These are phyloP conservation scores for Exophiala sp. DNA, from an alignment of 2,329 filamentous ascomycete species.

Conservation along the genomic window DNA sequence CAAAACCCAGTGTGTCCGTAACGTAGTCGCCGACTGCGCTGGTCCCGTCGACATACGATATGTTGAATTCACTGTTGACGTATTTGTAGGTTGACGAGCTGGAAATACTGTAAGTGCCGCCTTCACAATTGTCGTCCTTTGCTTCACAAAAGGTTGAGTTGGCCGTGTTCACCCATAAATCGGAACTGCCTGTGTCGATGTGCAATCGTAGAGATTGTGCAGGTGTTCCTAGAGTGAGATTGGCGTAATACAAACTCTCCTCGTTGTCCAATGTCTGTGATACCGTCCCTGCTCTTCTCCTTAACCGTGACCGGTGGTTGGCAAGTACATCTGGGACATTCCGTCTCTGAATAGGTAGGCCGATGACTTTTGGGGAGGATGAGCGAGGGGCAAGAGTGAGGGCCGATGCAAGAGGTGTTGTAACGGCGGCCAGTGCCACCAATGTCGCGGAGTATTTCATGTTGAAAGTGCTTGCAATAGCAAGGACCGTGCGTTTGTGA, in stretches of 20 bases:
- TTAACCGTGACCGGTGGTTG: conserved; percentile 20
- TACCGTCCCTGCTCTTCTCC: conserved; percentile 20
- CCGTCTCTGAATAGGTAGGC: conserved; percentile 23
- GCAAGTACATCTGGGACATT: conserved; percentile 17
- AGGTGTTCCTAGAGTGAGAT: conserved; percentile 56
- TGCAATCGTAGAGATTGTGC: conserved; percentile 53
- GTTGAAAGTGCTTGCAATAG: neutral
- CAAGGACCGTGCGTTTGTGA: neutral
- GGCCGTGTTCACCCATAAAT: conserved; percentile 64
- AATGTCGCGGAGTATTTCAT: conserved; percentile 16
- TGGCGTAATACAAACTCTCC: conserved; percentile 48
- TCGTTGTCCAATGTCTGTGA: conserved; percentile 26
- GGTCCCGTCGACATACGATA: conserved; percentile 80
- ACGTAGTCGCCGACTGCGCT: conserved; percentile 76
- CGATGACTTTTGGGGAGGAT: conserved; percentile 23
- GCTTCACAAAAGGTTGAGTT: conserved; percentile 58
- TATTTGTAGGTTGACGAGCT: conserved; percentile 72
- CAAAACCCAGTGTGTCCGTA: conserved; percentile 61
- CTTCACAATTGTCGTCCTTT: conserved; percentile 51
- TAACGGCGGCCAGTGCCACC: conserved; percentile 8
- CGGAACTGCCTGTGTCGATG: conserved; percentile 62
- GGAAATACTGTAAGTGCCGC: conserved; percentile 66
- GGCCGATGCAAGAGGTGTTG: conserved; percentile 24
- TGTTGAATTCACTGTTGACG: conserved; percentile 75
- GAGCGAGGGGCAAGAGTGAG: conserved; percentile 26